Base-by-base conservation (phyloP, 345 rosid species). In the Populus euphratica region DNA sequence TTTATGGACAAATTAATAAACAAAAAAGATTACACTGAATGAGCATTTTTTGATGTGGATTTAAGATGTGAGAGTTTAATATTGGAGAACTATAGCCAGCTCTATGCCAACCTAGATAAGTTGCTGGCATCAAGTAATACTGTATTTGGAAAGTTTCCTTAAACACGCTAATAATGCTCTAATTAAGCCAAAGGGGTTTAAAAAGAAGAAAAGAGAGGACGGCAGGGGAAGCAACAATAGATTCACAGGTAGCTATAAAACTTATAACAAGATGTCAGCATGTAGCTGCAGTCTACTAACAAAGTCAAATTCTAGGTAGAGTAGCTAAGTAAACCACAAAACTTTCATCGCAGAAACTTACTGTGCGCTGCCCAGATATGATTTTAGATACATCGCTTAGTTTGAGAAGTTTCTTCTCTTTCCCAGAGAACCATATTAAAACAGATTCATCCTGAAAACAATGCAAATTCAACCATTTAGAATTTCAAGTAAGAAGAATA, bases 381-480 rank as follows among this genome's bases (percentile, higher is more conserved):
- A 96, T 96, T 86, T 92, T 91, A 72, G 94, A 87, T 62, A 96
- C 93, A 33, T 93, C 98, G 86, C 91, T 92, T 77, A 96, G 90
- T 83, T 84, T 92, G 78, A 93, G 91, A 88, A 87, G 92, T 76
- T 93, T 96, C 88, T 92, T 94, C 86, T 94, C 92, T 82, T 90
- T 96, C 77, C 97, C 98, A 3, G 95, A 94, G 81, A 91, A 88
- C 99, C 99, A 96, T 88, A 92, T 96, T 84, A 96, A 89, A 86
- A 91, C 90, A 77, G 97, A 89, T 82, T 89, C 99, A 62, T 96
- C 99, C 99, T 93, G 98, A 79, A 87, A 84, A 68, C 59, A 79
- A 79, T 65, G 78, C 33, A 78, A 69, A 82, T 73, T 69, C 59
- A 75, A 44, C 49, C 25, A 74, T 35, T 77, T 41, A 74, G 76